Evolutionary conservation across 2,329 filamentous ascomycete genomes (phyloP), one percentile per base, ranked within the genome.

Genomic region (Cadophora sp.): DNA sequence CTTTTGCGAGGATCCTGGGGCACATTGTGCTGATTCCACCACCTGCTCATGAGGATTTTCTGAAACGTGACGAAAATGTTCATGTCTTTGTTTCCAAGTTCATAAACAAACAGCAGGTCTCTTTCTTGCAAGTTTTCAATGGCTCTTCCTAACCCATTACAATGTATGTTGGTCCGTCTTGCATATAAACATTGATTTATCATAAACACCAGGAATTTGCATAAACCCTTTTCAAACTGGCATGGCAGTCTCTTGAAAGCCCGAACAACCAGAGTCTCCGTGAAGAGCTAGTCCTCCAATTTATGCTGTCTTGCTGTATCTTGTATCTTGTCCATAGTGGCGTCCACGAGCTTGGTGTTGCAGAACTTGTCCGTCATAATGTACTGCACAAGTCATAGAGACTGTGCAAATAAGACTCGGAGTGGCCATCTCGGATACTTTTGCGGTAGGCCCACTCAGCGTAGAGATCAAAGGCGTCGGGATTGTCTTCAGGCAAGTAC

Each of bases 241-340:
- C 6, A 3, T 30, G 27, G 3, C 27, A 30, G 27, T 30, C 27
- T 30, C 27, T 30, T 22, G 45, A 62, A 55, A 13, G n/a, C 51
- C 7, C 36, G 33, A 4, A 36, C 1, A 20, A 36, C 51, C 18
- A 36, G 51, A 16, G 41, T 18, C 13, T 20, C n/a, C 4, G 45
- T 1, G 20, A 36, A 39, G 4, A 39, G 51, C 1, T 18, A 16
- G 1, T 39, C 59, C 1, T 20, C 22, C 1, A 50, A 39, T 1
- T 41, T 11, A 14, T 41, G 30, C 1, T 16, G 1, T 20, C 27
- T 62, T 8, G 27, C 27, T 1, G 58, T 18, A n/a, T 56, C 50
- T n/a, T 66, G 64, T 4, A 66, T n/a, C 18, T 45, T n/a, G 36
- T 62, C 58, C 64, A 66, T 61, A 11, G 58, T 24, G 1, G 6